These are phyloP conservation scores for Euphorbia schlechtendalii DNA, from an alignment of 441 rosid species.

Conservation along the genomic window DNA sequence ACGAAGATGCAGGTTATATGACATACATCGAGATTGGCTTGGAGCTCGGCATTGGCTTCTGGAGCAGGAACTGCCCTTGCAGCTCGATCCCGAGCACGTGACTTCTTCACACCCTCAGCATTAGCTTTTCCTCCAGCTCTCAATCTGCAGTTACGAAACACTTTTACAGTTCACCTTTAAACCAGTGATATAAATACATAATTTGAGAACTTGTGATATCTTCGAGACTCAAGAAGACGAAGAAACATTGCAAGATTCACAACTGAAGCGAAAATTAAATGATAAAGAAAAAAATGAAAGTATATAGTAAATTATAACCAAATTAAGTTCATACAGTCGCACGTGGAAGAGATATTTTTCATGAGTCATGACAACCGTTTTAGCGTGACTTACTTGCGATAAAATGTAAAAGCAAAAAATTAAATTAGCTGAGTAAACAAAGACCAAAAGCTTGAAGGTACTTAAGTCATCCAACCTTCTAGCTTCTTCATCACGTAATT, in stretches of 20 bases:
- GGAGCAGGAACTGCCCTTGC: constrained; percentile 73
- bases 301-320: no score
- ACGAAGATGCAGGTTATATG: constrained; percentile 15
- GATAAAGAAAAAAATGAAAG: no score
- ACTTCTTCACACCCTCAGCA: constrained; percentile 59
- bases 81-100: constrained; percentile 61
- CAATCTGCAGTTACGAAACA: constrained; percentile 41
- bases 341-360: no score
- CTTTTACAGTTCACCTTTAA: constrained; percentile 15
- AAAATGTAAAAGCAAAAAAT: background rate
- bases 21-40: constrained; percentile 82
- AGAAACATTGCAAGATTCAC: no score
- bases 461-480: constrained; percentile 45
- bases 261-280: no score
- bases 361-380: no score
- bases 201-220: background rate
- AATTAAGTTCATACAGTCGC: no score
- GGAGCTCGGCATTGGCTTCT: constrained; percentile 95
- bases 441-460: constrained; percentile 11
- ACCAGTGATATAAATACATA: background rate
- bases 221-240: no score
- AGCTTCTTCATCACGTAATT: constrained; percentile 81
- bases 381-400: no score
- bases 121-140: constrained; percentile 66
- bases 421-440: background rate